phyloP scores from a whole-genome alignment of 1,139 yeast species.

The Blastobotrys ciferrii region DNA sequence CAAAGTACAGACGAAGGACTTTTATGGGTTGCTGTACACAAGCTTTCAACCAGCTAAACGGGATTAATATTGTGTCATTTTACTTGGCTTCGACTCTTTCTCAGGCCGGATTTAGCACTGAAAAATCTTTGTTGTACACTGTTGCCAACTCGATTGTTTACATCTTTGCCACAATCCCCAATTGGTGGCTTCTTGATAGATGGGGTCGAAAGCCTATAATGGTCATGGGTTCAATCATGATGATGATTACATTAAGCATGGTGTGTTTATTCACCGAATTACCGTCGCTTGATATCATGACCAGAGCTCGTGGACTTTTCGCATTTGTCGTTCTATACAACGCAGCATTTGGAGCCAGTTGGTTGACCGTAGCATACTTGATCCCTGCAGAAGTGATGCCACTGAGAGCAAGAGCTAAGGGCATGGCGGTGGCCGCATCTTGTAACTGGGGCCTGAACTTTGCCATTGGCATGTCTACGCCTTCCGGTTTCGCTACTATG shows the following conservation, averaged over 20 bases:
- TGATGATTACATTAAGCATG: background rate
- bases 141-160: background rate
- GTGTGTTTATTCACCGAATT: background rate
- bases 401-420: background rate
- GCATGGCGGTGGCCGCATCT: background rate
- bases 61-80: background rate
- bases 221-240: background rate
- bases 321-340: background rate
- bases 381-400: background rate
- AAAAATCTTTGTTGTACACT: background rate
- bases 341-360: background rate
- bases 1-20: background rate
- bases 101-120: background rate
- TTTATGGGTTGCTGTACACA: background rate
- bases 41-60: background rate
- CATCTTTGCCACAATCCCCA: background rate
- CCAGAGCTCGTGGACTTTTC: background rate
- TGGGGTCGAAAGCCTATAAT: background rate
- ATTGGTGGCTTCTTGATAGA: background rate
- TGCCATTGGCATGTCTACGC: background rate
- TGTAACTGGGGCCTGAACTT: background rate
- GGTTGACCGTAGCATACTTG: background rate
- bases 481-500: background rate
- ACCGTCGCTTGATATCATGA: background rate
- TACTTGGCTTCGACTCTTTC: background rate